These are phyloP conservation scores for Picea glauca DNA, from an alignment of 75 land plant species.

Conservation along the genomic window DNA sequence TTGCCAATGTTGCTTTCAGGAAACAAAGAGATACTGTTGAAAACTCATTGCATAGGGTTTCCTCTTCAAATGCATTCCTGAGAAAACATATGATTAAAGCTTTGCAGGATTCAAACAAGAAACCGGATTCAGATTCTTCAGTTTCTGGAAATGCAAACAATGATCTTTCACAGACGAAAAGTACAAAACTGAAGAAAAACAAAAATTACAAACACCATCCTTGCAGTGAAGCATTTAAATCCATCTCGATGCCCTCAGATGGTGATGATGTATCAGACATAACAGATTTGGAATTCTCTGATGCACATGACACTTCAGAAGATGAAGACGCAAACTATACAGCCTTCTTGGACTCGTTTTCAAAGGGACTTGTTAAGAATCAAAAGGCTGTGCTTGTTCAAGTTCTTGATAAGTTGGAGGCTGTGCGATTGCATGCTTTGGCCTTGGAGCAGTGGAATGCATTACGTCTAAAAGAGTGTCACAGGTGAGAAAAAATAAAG, in stretches of 20 bases:
- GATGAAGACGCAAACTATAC: background rate
- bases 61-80: background rate
- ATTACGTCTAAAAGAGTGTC: constrained; percentile 28
- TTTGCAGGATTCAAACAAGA: constrained; percentile 6
- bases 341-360: background rate
- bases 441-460: constrained; percentile 54
- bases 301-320: background rate
- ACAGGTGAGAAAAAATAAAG: constrained; percentile 2
- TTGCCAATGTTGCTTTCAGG: background rate
- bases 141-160: background rate
- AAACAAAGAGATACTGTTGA: background rate
- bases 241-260: constrained; percentile 1
- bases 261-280: background rate
- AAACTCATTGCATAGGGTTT: background rate
- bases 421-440: constrained; percentile 46
- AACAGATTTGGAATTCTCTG: constrained; percentile 4
- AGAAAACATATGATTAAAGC: background rate
- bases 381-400: background rate
- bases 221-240: background rate
- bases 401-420: constrained; percentile 44
- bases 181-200: constrained; percentile 4
- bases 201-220: background rate
- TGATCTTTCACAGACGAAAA: background rate
- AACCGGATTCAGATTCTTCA: background rate
- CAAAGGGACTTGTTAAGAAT: constrained; percentile 1